A percentile compares a stretch with the other conserved stretches of the same genome.
Conservation (phyloP, 805 yeast species). For the Tetrapisispora fleetii region DNA sequence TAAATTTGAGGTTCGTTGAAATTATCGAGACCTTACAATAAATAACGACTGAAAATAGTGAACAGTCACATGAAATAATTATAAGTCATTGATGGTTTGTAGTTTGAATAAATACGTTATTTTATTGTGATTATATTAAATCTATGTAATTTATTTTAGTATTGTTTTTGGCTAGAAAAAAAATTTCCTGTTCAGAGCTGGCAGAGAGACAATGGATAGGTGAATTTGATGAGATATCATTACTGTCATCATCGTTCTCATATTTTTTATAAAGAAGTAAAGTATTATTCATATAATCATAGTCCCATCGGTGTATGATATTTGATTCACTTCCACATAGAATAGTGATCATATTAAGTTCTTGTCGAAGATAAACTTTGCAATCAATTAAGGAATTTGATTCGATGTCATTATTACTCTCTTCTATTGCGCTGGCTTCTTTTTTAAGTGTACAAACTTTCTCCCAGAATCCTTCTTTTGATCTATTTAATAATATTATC, state of each 20-base stretch:
- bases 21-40: not conserved
- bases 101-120: no score
- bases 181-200: not conserved
- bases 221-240: constrained; percentile 4
- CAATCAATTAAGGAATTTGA: constrained; percentile 10
- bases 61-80: no score
- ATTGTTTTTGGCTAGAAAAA: constrained; percentile 7
- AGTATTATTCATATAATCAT: constrained; percentile 7
- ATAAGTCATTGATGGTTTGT: no score
- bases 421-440: constrained; percentile 1
- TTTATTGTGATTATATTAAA: constrained; percentile 1
- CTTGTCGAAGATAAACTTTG: constrained; percentile 1
- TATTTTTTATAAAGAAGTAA: constrained; percentile 1
- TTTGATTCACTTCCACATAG: constrained; percentile 17
- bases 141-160: constrained; percentile 5
- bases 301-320: constrained; percentile 11
- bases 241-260: not conserved
- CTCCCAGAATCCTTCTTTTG: constrained; percentile 16
- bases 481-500: constrained; percentile 13
- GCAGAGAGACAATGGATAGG: not conserved
- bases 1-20: no score
- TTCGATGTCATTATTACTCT: not conserved
- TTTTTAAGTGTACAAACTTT: constrained; percentile 5
- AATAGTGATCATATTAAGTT: constrained; percentile 5
- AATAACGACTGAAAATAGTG: not conserved